A percentile compares a stretch with the other conserved stretches of the same genome.
Conservation (phyloP, 129 eudicot genomes). For the Flaveria linearis region DNA sequence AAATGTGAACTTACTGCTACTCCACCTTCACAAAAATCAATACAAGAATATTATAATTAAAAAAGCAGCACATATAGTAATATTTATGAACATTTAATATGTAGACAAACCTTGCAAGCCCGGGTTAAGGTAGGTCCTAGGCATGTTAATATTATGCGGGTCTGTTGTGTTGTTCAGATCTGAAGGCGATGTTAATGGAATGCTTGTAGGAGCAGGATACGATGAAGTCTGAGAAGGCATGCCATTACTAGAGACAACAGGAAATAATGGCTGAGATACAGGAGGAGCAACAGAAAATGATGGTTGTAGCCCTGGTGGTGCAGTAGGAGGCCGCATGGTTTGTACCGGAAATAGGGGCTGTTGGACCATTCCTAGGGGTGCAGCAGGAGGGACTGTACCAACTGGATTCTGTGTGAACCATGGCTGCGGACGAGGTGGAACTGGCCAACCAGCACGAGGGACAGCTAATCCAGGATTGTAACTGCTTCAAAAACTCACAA, state of each 20-base stretch:
- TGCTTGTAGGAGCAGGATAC: slow-evolving; percentile 52
- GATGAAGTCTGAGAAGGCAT: slow-evolving; percentile 57
- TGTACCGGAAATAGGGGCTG: slow-evolving; percentile 87
- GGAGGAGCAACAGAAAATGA: slow-evolving; percentile 61
- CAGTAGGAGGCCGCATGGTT: slow-evolving; percentile 47
- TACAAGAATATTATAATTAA: neutral
- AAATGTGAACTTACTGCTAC: slow-evolving; percentile 63
- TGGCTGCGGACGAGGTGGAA: slow-evolving; percentile 83
- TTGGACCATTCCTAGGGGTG: slow-evolving; percentile 56
- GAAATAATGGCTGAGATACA: slow-evolving; percentile 89
- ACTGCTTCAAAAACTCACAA: slow-evolving; percentile 42
- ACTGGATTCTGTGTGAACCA: slow-evolving; percentile 68
- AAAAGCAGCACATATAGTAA: neutral
- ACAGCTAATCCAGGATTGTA: slow-evolving; percentile 64
- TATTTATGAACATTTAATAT: neutral
- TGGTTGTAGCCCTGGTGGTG: slow-evolving; percentile 62
- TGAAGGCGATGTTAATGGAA: slow-evolving; percentile 45
- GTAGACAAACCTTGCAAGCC: slow-evolving; percentile 55
- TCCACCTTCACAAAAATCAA: slow-evolving; percentile 42
- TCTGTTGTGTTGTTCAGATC: slow-evolving; percentile 28
- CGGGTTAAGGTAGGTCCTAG: slow-evolving; percentile 46
- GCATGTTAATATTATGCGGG: slow-evolving; percentile 18
- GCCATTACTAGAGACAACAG: slow-evolving; percentile 64
- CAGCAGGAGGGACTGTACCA: slow-evolving; percentile 54
- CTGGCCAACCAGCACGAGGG: slow-evolving; percentile 84